Evolutionary conservation across 108 stramenopile species (phyloP), one percentile per base, ranked within the genome.

Genomic region (Conticribra weissflogii): DNA sequence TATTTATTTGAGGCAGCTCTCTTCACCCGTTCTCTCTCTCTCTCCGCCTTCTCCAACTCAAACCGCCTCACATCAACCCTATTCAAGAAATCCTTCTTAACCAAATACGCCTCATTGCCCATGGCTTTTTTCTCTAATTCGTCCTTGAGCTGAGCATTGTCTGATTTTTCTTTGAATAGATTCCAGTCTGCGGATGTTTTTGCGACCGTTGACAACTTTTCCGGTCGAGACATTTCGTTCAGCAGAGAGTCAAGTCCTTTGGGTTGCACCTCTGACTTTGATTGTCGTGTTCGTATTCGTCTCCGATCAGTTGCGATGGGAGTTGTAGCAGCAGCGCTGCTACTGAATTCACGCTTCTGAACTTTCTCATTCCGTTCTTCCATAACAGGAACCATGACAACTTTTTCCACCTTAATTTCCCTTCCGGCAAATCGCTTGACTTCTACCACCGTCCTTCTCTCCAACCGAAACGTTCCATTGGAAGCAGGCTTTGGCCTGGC

Each of bases 171-270:
- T 76, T 97, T 97, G 88, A 91, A 97, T 9, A 72, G 28, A 59
- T 95, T 94, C 96, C 96, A 97, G 76, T 97, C 96, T 16, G 82
- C 63, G 46, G 69, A 74, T 0, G 96, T 94, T 79, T 97, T 97
- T 59, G 88, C 81, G 29, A 94, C 79, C 15, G 94, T 94, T 9
- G 87, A 84, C 15, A 89, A 54, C 51, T 85, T 87, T 63, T 81
- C 63, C 1, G 90, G 91, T 5, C 89, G 88, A 17, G 79, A 79
- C 24, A 97, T 55, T 50, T 85, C 70, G 28, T 74, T 61, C 21
- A 97, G 66, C 18, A 97, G 77, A 31, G 63, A 54, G 55, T 96
- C 93, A 14, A 89, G 18, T 12, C 85, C 83, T 53, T 67, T 70
- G 14, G 34, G 48, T 28, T 59, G n/a, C 25, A 49, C 23, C 0